A percentile compares a stretch with the other conserved stretches of the same genome.
These are phyloP conservation scores for Geosmithia flava DNA, from an alignment of 2,329 filamentous ascomycete genomes.

Conservation along the genomic window DNA sequence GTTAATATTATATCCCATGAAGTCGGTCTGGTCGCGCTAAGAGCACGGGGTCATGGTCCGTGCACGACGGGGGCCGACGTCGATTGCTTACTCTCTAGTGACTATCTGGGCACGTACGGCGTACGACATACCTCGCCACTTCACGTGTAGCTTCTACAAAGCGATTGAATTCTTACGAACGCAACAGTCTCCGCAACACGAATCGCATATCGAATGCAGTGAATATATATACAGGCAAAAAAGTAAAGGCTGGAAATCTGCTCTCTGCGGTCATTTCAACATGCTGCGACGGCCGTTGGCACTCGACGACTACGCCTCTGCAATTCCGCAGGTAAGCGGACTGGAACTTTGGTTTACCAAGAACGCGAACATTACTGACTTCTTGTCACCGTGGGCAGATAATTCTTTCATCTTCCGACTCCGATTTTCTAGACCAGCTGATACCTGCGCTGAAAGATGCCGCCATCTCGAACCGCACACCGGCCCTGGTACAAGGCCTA, in stretches of 20 bases:
- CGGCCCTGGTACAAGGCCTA: slow-evolving; percentile 60
- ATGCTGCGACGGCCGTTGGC: slow-evolving; percentile 33
- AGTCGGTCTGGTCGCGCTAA: no score
- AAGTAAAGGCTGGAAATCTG: not conserved
- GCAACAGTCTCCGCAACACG: not conserved
- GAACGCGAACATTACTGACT: not conserved
- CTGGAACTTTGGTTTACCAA: slow-evolving; percentile 3
- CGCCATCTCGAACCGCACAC: slow-evolving; percentile 59
- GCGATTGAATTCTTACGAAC: not conserved
- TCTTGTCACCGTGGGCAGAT: slow-evolving; percentile 44
- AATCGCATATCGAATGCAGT: not conserved
- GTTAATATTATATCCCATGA: no score
- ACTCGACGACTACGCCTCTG: slow-evolving; percentile 33
- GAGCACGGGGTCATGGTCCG: not conserved
- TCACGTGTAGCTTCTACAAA: not conserved
- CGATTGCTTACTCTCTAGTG: not conserved
- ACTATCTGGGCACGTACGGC: not conserved
- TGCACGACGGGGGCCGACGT: not conserved
- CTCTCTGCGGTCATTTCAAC: slow-evolving; percentile 3
- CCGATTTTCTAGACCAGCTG: slow-evolving; percentile 89
- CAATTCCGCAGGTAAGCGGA: slow-evolving; percentile 28
- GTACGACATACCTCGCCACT: not conserved
- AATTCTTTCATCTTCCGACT: slow-evolving; percentile 79
- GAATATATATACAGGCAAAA: no score
- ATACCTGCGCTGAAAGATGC: slow-evolving; percentile 92